Conservation (phyloP, 805 yeast genomes). For the Barnettozyma vustinii region DNA sequence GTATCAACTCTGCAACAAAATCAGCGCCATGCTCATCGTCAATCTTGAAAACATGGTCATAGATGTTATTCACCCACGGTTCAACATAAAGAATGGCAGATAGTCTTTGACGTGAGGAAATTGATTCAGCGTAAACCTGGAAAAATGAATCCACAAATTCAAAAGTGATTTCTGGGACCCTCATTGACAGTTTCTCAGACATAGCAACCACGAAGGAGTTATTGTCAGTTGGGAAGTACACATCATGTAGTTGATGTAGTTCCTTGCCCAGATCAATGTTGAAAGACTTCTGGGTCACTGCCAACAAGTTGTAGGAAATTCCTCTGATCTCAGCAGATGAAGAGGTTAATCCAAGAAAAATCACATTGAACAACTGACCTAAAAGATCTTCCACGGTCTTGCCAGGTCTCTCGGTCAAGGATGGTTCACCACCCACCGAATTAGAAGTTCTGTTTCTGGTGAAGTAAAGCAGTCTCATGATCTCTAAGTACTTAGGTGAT, state of each 20-base stretch:
- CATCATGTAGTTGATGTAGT: constrained; percentile 48
- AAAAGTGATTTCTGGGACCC: constrained; percentile 55
- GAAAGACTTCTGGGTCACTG: constrained; percentile 56
- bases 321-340: constrained; percentile 52
- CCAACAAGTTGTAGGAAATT: constrained; percentile 57
- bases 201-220: constrained; percentile 54
- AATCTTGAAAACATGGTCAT: constrained; percentile 47
- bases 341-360: constrained; percentile 63
- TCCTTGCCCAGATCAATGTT: constrained; percentile 54
- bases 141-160: constrained; percentile 48
- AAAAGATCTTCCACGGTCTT: constrained; percentile 38
- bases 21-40: constrained; percentile 57
- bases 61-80: constrained; percentile 73
- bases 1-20: constrained; percentile 51
- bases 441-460: constrained; percentile 51
- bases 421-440: constrained; percentile 7
- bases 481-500: constrained; percentile 51
- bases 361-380: constrained; percentile 58
- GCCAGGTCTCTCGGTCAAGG: constrained; percentile 10
- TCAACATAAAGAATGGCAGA: constrained; percentile 41
- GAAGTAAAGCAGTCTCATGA: constrained; percentile 65
- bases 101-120: constrained; percentile 24
- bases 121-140: constrained; percentile 43
- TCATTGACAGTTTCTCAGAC: constrained; percentile 49
- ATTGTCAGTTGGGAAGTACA: constrained; percentile 64